Evolutionary conservation across 257 asterid species (phyloP), one percentile per base, ranked within the genome.

Genomic region (Salvia splendens): DNA sequence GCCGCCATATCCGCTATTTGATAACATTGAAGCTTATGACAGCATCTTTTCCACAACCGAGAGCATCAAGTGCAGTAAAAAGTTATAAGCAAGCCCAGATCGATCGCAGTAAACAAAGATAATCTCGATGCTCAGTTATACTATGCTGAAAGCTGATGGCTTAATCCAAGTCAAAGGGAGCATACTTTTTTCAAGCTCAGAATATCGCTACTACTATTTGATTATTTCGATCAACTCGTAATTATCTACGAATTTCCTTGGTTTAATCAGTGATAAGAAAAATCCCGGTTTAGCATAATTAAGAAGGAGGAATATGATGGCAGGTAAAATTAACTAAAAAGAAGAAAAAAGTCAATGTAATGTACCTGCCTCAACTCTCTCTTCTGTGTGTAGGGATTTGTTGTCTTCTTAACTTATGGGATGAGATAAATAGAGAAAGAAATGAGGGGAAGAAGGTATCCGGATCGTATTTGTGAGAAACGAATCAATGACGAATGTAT

Each of bases 61-160:
- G n/a, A 47, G 20, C 41, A 42, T 16, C 46, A 24, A 41, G 61
- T 35, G 51, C 56, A 61, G 47, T 17, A 59, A 50, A 56, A 40
- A 0, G 14, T 7, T 9, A 59, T 15, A 59, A 15, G 8, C 30
- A 45, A 65, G 47, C 56, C 51, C 67, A 62, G 64, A 42, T 61
- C 58, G 64, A 42, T 61, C 58, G 45, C 17, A 65, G 12, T 28
- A 73, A 72, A 54, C 51, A 16, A n/a, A 46, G 56, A 69, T 60
- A 61, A 68, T 11, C 61, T 8, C 38, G 32, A 16, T 32, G 40
- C 40, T 51, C 47, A 1, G 14, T 51, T 36, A 36, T 20, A n/a
- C n/a, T n/a, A 60, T 14, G 8, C 14, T 8, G 47, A 4, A 57
- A 46, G 35, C 5, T 14, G 53, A 8, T 30, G 38, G 57, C 47